phyloP scores from a whole-genome alignment of 805 yeast genomes.

The Pichia cephalocereana region DNA sequence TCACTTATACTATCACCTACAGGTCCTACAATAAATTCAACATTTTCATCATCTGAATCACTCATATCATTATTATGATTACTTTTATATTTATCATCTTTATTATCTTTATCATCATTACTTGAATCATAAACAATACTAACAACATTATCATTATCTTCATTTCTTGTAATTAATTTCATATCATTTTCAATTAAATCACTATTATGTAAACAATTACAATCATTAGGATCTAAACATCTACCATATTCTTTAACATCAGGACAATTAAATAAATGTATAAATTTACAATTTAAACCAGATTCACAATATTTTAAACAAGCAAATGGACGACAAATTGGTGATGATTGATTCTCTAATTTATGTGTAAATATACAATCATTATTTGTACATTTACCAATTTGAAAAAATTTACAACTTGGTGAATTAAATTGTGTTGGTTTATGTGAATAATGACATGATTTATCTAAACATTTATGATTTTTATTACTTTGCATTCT shows the following conservation, averaged over 20 bases:
- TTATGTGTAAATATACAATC: constrained; percentile 46
- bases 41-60: constrained; percentile 11
- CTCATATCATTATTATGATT: not conserved
- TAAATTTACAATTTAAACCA: constrained; percentile 47
- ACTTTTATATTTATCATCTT: constrained; percentile 4
- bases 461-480: constrained; percentile 36
- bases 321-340: constrained; percentile 58
- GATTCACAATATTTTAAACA: constrained; percentile 58
- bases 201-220: constrained; percentile 44
- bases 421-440: constrained; percentile 54
- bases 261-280: constrained; percentile 60
- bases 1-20: constrained; percentile 2
- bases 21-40: constrained; percentile 10
- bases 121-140: constrained; percentile 4
- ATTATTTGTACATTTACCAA: constrained; percentile 37
- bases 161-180: constrained; percentile 13
- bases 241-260: constrained; percentile 53
- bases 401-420: constrained; percentile 43
- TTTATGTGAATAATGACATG: constrained; percentile 50
- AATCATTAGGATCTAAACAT: constrained; percentile 45
- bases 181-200: not conserved
- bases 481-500: constrained; percentile 28
- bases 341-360: constrained; percentile 27
- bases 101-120: not conserved
- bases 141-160: constrained; percentile 23